Evolutionary conservation across 495 filamentous ascomycete species (phyloP), one percentile per base, ranked within the genome.

Genomic region (Neurospora sp.): DNA sequence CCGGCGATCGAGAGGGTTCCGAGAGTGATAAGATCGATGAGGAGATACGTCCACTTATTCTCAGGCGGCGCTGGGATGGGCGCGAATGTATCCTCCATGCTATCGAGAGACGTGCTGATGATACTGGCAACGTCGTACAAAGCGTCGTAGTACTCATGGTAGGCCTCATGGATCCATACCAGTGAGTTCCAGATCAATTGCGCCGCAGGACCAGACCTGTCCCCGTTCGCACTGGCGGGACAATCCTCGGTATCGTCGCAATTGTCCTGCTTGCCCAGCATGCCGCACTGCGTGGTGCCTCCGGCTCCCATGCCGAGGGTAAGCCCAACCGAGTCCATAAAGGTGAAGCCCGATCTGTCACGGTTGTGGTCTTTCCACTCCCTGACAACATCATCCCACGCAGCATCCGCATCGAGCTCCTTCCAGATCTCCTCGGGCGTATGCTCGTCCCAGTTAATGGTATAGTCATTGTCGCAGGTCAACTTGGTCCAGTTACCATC

Each of bases 251-350:
- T 74, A 4, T 46, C 11, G 20, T 41, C 71, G 60, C 71, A 75
- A 35, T 42, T 44, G 31, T 72, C 66, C 0, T 18, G 20, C 5
- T 39, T 12, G 12, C 12, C 20, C 42, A 75, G 31, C 1, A 11
- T 6, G 10, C 66, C 70, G 16, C 73, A 72, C 54, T 44, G 11
- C 39, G 1, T 39, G 23, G 70, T 39, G 9, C 49, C 70, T 70
- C 40, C 38, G 8, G 0, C 35, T 23, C 70, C n/a, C 12, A 74
- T 46, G n/a, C 39, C 18, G 9, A 76, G 27, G 5, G 74, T 76
- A 71, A 93, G 92, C 8, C 88, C 85, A 74, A 96, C 89, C 7
- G 90, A 87, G 77, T 93, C 93, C 6, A 94, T 81, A 75, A 96
- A 93, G 0, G 91, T 91, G 0, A 72, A 1, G 12, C 12, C 54